Evolutionary conservation across 331 rosid species (phyloP).

Genomic region (Quercus lobata): DNA sequence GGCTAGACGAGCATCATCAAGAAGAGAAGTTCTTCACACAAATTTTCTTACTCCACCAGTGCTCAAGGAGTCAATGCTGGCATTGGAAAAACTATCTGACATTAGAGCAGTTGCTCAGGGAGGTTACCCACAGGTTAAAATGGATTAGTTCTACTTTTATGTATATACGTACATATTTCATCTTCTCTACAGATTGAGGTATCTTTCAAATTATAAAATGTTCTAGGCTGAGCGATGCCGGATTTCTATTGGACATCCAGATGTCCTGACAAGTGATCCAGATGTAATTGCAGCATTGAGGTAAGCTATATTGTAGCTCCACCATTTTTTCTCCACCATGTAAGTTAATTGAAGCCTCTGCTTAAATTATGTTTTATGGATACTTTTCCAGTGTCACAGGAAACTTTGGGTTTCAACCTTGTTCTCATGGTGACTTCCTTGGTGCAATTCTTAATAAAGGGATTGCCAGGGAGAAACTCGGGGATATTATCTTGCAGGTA

Average conservation of each 20-base stretch:
- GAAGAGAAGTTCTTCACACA: constrained; percentile 77
- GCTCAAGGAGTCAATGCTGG: constrained; percentile 73
- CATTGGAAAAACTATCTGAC: constrained; percentile 71
- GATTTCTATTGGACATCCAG: constrained; percentile 80
- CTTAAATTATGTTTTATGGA: constrained; percentile 12
- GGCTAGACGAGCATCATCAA: constrained; percentile 77
- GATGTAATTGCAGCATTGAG: constrained; percentile 83
- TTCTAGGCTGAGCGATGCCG: constrained; percentile 93
- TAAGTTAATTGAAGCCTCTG: neutral
- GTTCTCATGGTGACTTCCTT: constrained; percentile 92
- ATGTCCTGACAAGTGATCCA: constrained; percentile 73
- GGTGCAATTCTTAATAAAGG: constrained; percentile 90
- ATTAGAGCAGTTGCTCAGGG: constrained; percentile 80
- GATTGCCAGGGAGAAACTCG: constrained; percentile 75
- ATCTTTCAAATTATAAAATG: constrained; percentile 7
- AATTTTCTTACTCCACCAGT: constrained; percentile 90
- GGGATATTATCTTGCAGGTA: constrained; percentile 89
- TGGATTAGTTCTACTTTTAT: neutral
- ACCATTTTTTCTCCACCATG: neutral
- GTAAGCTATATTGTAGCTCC: constrained; percentile 25
- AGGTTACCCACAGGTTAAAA: constrained; percentile 86
- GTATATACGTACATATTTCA: neutral
- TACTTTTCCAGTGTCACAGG: constrained; percentile 66
- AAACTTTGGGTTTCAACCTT: constrained; percentile 76
- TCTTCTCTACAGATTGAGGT: neutral